Percentiles rank a stretch among this genome's conserved stretches.
These are phyloP conservation scores for Cordyceps farinosa DNA, from an alignment of 2,329 filamentous ascomycete species.

Conservation along the genomic window DNA sequence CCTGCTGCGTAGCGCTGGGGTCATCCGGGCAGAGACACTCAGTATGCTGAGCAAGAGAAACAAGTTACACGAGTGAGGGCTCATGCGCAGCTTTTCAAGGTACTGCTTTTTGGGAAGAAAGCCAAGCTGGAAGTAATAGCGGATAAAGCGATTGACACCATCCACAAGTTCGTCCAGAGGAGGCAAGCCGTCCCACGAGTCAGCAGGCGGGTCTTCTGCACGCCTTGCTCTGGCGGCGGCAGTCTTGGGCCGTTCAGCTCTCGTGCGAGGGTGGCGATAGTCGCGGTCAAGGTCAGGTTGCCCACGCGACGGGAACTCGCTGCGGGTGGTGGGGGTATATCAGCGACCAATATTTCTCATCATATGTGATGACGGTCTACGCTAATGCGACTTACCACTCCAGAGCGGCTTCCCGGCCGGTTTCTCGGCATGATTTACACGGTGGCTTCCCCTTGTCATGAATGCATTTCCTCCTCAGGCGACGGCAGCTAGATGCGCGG, in stretches of 20 bases:
- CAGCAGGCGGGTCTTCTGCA: slow-evolving; percentile 17
- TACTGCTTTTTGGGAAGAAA: slow-evolving; percentile 55
- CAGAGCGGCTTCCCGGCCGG: slow-evolving; percentile 41
- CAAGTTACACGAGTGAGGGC: slow-evolving; percentile 47
- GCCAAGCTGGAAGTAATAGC: slow-evolving; percentile 56
- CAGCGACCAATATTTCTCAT: background rate
- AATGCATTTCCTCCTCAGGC: slow-evolving; percentile 54
- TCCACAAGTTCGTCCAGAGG: slow-evolving; percentile 48
- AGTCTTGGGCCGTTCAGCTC: slow-evolving; percentile 45
- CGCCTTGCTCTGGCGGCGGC: slow-evolving; percentile 35
- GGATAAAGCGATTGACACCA: slow-evolving; percentile 50
- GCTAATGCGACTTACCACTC: slow-evolving; percentile 45
- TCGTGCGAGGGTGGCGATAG: slow-evolving; percentile 53
- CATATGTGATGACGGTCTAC: background rate
- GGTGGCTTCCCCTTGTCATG: slow-evolving; percentile 47
- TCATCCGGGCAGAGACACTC: slow-evolving; percentile 54
- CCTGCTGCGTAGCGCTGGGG: slow-evolving; percentile 43
- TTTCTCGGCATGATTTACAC: slow-evolving; percentile 50
- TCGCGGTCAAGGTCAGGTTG: slow-evolving; percentile 52
- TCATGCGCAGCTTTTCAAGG: slow-evolving; percentile 42
- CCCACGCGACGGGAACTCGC: slow-evolving; percentile 50
- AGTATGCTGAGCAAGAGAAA: slow-evolving; percentile 55
- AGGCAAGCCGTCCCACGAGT: slow-evolving; percentile 50
- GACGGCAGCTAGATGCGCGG: slow-evolving; percentile 43
- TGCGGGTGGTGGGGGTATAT: slow-evolving; percentile 25